These are phyloP conservation scores for Aotearoamyces nothofagi DNA, from an alignment of 2,329 filamentous ascomycete species.

Conservation along the genomic window DNA sequence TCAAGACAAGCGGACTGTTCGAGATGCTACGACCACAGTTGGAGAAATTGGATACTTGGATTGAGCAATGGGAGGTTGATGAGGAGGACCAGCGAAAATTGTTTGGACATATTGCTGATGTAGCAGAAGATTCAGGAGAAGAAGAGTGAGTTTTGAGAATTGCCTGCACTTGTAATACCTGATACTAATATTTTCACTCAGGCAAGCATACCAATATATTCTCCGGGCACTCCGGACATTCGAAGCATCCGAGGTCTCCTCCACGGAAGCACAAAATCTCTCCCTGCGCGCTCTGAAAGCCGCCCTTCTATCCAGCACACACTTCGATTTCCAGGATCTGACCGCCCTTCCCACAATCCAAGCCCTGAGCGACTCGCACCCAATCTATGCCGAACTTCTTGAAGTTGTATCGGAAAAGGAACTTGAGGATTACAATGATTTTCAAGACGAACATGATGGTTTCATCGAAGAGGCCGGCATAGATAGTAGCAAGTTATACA, in stretches of 20 bases:
- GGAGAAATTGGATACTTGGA: constrained; percentile 68
- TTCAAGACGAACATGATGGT: constrained; percentile 77
- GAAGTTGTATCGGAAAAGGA: constrained; percentile 92
- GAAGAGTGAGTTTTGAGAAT: constrained; percentile 40
- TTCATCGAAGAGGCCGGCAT: constrained; percentile 67
- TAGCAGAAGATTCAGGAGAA: constrained; percentile 65
- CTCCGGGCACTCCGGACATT: constrained; percentile 47
- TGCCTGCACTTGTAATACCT: constrained; percentile 12
- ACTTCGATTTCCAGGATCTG: constrained; percentile 62
- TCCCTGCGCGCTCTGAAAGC: constrained; percentile 52
- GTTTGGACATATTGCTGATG: constrained; percentile 68
- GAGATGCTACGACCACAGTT: constrained; percentile 75
- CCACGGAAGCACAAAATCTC: constrained; percentile 43
- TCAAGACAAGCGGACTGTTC: constrained; percentile 61
- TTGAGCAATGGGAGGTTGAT: constrained; percentile 68
- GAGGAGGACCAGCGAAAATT: constrained; percentile 74
- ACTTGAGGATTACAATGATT: constrained; percentile 90
- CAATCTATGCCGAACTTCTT: constrained; percentile 77
- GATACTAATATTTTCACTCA: constrained; percentile 5
- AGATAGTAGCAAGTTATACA: constrained; percentile 61
- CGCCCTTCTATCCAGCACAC: constrained; percentile 47
- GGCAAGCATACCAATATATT: constrained; percentile 52
- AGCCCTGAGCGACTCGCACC: constrained; percentile 70
- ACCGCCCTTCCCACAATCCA: constrained; percentile 65
- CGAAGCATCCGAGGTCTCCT: constrained; percentile 37